phyloP scores from a whole-genome alignment of 2,329 filamentous ascomycete species.

The Fusarium setosum region DNA sequence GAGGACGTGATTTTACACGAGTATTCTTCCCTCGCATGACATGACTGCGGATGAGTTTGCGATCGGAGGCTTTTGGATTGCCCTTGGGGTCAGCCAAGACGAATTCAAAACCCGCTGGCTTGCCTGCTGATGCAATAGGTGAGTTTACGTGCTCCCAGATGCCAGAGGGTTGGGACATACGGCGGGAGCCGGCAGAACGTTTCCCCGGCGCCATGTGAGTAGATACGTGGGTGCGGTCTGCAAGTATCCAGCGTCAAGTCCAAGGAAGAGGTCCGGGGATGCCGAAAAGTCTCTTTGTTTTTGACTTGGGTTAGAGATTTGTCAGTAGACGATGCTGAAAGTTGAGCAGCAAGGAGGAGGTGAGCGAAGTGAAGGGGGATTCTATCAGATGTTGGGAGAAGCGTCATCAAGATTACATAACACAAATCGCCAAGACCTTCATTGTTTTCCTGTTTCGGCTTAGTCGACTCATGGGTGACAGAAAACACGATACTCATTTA shows the following conservation, averaged over 20 bases:
- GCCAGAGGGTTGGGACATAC: not conserved
- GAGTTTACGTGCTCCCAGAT: not conserved
- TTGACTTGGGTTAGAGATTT: not conserved
- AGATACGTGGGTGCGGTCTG: too few relatives aligned
- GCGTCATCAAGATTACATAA: constrained; percentile 2
- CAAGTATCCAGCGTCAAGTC: too few relatives aligned
- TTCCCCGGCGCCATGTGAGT: not conserved
- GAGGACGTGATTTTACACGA: not conserved
- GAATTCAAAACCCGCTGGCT: constrained; percentile 44
- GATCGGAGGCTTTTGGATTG: constrained; percentile 34
- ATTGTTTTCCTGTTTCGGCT: not conserved
- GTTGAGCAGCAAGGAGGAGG: not conserved
- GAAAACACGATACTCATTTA: too few relatives aligned
- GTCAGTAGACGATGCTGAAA: not conserved
- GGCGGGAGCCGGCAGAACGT: not conserved
- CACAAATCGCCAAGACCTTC: not conserved
- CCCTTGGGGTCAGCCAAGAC: constrained; percentile 39
- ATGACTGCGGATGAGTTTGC: constrained; percentile 44
- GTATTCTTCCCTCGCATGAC: constrained; percentile 45
- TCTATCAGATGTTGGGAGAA: not conserved
- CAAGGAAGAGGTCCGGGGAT: not conserved
- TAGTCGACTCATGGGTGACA: too few relatives aligned
- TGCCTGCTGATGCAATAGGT: constrained; percentile 16
- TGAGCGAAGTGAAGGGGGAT: not conserved
- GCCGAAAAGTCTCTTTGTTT: not conserved